These are phyloP conservation scores for Plantago ovata DNA, from an alignment of 257 asterid genomes.

Conservation along the genomic window DNA sequence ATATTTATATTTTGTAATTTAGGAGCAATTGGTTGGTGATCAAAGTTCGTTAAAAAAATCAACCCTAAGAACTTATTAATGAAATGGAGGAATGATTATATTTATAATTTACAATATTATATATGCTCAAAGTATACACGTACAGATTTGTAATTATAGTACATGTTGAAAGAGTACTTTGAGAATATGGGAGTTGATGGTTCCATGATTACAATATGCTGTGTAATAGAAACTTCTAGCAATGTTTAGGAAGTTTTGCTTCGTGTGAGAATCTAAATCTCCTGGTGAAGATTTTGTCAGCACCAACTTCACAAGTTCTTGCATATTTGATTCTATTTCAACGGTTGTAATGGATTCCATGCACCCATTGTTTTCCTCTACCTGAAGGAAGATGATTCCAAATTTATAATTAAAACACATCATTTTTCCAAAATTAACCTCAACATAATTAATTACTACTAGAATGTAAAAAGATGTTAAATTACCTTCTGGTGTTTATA, in stretches of 20 bases:
- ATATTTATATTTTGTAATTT: too few relatives aligned
- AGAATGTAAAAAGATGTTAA: background rate
- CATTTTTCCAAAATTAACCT: too few relatives aligned
- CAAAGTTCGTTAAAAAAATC: too few relatives aligned
- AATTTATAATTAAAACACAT: too few relatives aligned
- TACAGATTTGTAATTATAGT: too few relatives aligned
- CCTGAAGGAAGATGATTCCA: too few relatives aligned
- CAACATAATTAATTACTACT: background rate
- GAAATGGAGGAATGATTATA: too few relatives aligned
- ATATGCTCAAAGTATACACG: too few relatives aligned
- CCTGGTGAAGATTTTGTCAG: slow-evolving; percentile 18
- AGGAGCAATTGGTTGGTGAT: too few relatives aligned
- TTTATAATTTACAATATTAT: too few relatives aligned
- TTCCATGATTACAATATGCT: slow-evolving; percentile 29
- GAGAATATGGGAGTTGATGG: slow-evolving; percentile 34
- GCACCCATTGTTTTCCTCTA: slow-evolving; percentile 4
- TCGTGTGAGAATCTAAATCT: slow-evolving; percentile 29
- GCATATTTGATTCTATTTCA: slow-evolving; percentile 36
- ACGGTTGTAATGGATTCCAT: slow-evolving; percentile 7
- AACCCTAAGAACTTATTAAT: too few relatives aligned
- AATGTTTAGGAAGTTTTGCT: slow-evolving; percentile 35
- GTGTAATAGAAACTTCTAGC: slow-evolving; percentile 38
- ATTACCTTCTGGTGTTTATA: slow-evolving; percentile 43
- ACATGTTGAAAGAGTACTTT: slow-evolving; percentile 45
- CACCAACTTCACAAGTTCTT: slow-evolving; percentile 32